Evolutionary conservation across 306 rosid species (phyloP).

Genomic region (Vachellia collinsii): DNA sequence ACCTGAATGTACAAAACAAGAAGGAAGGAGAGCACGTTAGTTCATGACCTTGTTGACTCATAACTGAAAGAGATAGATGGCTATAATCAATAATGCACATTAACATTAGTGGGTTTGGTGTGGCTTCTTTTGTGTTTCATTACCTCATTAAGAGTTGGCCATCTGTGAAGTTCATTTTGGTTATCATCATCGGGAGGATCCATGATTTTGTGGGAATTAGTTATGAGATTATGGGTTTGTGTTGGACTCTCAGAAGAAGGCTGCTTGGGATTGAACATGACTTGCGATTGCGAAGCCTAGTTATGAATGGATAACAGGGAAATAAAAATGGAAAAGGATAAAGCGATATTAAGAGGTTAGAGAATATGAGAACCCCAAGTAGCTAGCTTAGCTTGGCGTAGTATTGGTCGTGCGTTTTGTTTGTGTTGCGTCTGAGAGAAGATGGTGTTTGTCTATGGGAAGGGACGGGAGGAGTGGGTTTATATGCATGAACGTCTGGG

Average conservation of each 20-base stretch:
- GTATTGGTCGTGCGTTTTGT: slow-evolving; percentile 30
- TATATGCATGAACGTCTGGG: slow-evolving; percentile 58
- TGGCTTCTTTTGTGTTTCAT: neutral
- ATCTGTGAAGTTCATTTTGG: slow-evolving; percentile 65
- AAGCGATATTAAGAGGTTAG: slow-evolving; percentile 17
- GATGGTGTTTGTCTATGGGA: slow-evolving; percentile 40
- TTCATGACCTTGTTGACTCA: neutral
- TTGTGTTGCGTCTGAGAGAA: slow-evolving; percentile 37
- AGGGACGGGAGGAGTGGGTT: slow-evolving; percentile 43
- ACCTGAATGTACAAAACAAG: slow-evolving; percentile 50
- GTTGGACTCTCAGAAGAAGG: slow-evolving; percentile 53
- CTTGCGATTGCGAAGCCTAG: neutral
- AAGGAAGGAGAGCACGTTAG: neutral
- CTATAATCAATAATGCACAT: slow-evolving; percentile 23
- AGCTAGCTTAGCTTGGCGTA: neutral
- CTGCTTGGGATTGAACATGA: slow-evolving; percentile 68
- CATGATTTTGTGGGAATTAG: slow-evolving; percentile 37
- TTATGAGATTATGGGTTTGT: slow-evolving; percentile 55
- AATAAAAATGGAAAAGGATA: neutral
- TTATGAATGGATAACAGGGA: slow-evolving; percentile 13
- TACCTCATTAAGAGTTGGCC: slow-evolving; percentile 92
- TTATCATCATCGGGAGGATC: slow-evolving; percentile 27
- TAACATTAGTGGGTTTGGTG: neutral
- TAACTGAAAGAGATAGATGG: neutral
- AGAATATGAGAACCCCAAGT: slow-evolving; percentile 12